phyloP scores from a whole-genome alignment of 2,329 filamentous ascomycete genomes.

The Gaeumannomyces sp. region DNA sequence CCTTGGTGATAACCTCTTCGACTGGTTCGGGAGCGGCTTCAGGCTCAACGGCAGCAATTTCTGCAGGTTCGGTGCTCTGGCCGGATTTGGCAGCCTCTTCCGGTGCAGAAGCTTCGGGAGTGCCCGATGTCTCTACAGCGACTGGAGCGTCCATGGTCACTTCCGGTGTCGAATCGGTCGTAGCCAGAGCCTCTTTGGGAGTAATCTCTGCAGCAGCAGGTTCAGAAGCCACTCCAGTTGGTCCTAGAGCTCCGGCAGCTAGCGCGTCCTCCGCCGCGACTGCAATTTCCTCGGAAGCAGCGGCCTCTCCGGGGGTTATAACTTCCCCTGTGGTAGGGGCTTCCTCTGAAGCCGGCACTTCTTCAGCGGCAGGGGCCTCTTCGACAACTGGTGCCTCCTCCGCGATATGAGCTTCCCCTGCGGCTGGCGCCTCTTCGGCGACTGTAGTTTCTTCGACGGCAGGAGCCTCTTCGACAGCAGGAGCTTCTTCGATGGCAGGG shows the following conservation, averaged over 20 bases:
- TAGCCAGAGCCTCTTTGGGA: not conserved
- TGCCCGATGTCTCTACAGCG: not conserved
- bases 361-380: slow-evolving; percentile 12
- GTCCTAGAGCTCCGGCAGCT: not conserved
- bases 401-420: slow-evolving; percentile 6
- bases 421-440: not conserved
- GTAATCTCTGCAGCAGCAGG: not conserved
- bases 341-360: slow-evolving; percentile 12
- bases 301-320: not conserved
- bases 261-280: not conserved
- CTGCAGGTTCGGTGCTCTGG: not conserved
- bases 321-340: not conserved
- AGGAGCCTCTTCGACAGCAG: slow-evolving; percentile 7
- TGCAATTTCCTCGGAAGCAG: not conserved
- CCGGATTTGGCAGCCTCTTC: not conserved
- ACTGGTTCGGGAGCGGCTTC: not conserved
- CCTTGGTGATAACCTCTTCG: not conserved
- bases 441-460: not conserved
- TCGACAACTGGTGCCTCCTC: slow-evolving; percentile 15
- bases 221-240: not conserved
- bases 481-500: slow-evolving; percentile 15
- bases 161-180: not conserved
- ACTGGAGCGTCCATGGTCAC: not conserved
- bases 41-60: not conserved
- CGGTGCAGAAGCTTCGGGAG: not conserved